Evolutionary conservation across 1,284 basidiomycete species (phyloP).

Genomic region (Cutaneotrichosporon cavernicola): DNA sequence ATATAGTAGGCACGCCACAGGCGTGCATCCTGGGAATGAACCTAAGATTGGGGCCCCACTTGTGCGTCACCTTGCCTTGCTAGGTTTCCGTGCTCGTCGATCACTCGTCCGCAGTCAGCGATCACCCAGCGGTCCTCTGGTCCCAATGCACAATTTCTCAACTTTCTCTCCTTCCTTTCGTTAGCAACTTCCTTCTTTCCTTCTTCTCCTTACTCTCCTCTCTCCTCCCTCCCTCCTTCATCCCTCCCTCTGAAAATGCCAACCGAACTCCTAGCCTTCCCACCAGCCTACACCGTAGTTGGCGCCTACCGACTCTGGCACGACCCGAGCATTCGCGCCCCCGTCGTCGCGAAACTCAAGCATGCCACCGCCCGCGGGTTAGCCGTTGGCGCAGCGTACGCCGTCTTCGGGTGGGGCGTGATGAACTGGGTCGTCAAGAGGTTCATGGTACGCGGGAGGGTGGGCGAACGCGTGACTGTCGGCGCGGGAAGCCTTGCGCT

Average conservation of each 20-base stretch:
- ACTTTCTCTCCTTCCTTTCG: no score
- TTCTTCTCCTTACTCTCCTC: background rate
- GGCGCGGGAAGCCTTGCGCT: constrained; percentile 33
- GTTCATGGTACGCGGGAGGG: constrained; percentile 36
- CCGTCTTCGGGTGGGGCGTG: constrained; percentile 39
- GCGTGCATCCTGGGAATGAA: background rate
- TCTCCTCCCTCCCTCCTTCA: background rate
- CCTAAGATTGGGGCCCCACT: background rate
- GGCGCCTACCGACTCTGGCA: constrained; percentile 48
- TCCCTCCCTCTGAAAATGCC: constrained; percentile 37
- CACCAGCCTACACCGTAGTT: constrained; percentile 49
- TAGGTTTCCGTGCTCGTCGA: no score
- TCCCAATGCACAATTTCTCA: no score
- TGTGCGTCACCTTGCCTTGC: background rate
- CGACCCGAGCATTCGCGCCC: constrained; percentile 44
- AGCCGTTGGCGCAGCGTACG: constrained; percentile 43
- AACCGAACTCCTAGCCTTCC: constrained; percentile 49
- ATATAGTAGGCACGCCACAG: background rate
- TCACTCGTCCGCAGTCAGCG: background rate
- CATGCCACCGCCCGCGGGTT: constrained; percentile 49
- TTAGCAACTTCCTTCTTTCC: background rate
- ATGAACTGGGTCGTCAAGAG: constrained; percentile 46
- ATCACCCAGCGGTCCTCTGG: background rate
- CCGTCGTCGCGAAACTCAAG: constrained; percentile 50
- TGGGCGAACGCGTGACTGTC: constrained; percentile 32